Percentiles rank a stretch among this genome's conserved stretches.
phyloP scores from a whole-genome alignment of 192 early-diverging fungal species.

The Cetraspora pellucida region DNA sequence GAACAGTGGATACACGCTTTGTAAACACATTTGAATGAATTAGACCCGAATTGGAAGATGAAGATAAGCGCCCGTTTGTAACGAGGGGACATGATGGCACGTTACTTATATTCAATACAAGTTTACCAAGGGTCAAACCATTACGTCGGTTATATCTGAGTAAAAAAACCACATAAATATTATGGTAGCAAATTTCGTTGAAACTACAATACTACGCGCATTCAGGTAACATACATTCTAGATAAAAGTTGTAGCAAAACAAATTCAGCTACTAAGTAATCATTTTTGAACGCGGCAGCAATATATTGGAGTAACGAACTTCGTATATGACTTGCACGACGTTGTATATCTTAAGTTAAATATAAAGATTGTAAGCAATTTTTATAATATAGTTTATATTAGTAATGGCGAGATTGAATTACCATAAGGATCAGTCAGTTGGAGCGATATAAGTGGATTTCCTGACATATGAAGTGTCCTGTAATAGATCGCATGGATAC shows the following conservation, averaged over 20 bases:
- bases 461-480: conserved; percentile 35
- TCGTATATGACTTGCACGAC: conserved; percentile 39
- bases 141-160: conserved; percentile 46
- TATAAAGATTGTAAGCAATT: background rate
- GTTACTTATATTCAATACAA: conserved; percentile 67
- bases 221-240: conserved; percentile 47
- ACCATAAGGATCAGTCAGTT: background rate
- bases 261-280: conserved; percentile 68
- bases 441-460: conserved; percentile 16
- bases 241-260: conserved; percentile 71
- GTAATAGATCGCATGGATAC: conserved; percentile 57
- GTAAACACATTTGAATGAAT: conserved; percentile 34
- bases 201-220: background rate
- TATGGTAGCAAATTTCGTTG: background rate
- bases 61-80: background rate
- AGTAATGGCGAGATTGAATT: background rate
- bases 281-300: conserved; percentile 59
- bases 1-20: conserved; percentile 39
- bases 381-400: background rate
- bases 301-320: conserved; percentile 57
- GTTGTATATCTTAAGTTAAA: background rate
- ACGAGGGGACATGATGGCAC: conserved; percentile 36
- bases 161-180: background rate
- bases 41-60: background rate
- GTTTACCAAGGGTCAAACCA: conserved; percentile 66